Conservation (phyloP, 768 basidiomycete species). For the Lyophyllum shimeji region DNA sequence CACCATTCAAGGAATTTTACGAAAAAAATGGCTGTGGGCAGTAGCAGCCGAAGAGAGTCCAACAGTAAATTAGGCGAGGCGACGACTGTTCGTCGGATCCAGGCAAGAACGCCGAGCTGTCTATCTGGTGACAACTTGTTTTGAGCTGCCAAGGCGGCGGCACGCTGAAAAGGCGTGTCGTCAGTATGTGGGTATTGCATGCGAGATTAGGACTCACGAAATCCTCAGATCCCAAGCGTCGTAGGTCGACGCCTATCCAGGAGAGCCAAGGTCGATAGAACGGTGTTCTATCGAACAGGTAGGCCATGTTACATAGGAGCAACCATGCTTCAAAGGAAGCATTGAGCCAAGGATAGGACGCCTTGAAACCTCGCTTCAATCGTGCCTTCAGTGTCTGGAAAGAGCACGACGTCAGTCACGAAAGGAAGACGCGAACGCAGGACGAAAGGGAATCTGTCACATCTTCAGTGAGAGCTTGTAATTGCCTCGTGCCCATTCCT, state of each 20-base stretch:
- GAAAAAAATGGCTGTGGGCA: constrained; percentile 91
- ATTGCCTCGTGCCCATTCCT: constrained; percentile 40
- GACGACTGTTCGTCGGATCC: constrained; percentile 46
- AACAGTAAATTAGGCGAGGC: constrained; percentile 63
- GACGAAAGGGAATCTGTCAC: constrained; percentile 34
- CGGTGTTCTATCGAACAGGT: constrained; percentile 84
- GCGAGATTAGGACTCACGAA: constrained; percentile 48
- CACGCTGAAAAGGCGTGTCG: constrained; percentile 34
- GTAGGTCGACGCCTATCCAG: constrained; percentile 82
- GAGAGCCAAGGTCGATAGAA: constrained; percentile 91
- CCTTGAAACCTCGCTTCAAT: constrained; percentile 65
- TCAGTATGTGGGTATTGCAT: neutral
- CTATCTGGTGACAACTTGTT: constrained; percentile 27
- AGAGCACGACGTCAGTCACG: constrained; percentile 3
- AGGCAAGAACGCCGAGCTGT: constrained; percentile 37
- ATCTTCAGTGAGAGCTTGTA: constrained; percentile 49
- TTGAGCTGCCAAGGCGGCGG: constrained; percentile 32
- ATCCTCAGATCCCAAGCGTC: constrained; percentile 77
- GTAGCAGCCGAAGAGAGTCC: constrained; percentile 74
- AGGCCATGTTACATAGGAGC: constrained; percentile 81
- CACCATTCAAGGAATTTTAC: constrained; percentile 99
- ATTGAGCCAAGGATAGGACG: constrained; percentile 81
- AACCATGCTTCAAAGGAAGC: constrained; percentile 78
- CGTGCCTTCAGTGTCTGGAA: constrained; percentile 51
- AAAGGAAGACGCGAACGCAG: constrained; percentile 4